Evolutionary conservation across 2,329 filamentous ascomycete genomes (phyloP), one percentile per base, ranked within the genome.

Genomic region (Boeremia exigua): DNA sequence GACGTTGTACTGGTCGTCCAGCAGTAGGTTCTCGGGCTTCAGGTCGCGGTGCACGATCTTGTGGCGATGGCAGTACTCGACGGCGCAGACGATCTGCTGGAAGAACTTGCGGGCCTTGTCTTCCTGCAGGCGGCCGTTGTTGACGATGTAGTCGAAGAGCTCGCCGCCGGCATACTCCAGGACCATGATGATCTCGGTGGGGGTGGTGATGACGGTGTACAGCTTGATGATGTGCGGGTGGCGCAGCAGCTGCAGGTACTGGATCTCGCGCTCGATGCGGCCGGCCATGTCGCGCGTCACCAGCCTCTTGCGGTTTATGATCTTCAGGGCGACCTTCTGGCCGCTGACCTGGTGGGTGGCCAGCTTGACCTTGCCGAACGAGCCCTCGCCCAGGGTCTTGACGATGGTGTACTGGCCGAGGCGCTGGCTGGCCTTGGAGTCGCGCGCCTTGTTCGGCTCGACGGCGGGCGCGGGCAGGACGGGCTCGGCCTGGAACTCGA

Each of bases 191-290:
- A 99, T 99, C 75, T 99, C 95, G 59, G 85, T 87, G 23, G 88
- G 86, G 6, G 94, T 97, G 60, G 96, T 97, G 75, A 99, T 98
- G 62, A 99, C 95, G 28, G 95, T 98, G 77, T 92, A 96, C 87
- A 99, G 84, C 79, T 99, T 99, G 82, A 99, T 99, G 75, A 99
- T 99, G 78, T 99, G 95, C 36, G 95, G 95, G 77, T 99, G 95
- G 58, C 95, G 88, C 58, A 99, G 83, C 58, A 99, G 81, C 79
- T 99, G 95, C 61, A 99, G 84, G 74, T 99, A 99, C 76, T 97
- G 93, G 67, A 99, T 99, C 81, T 99, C 95, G 66, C 95, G 87
- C 81, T 99, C 95, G 61, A 99, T 96, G 58, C 95, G 87, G 58
- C 95, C 95, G 48, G 96, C 93, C 95, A 99, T 98, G 77, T 99